Conservation (phyloP, 495 filamentous ascomycete genomes). For the Gamarada debralockiae region DNA sequence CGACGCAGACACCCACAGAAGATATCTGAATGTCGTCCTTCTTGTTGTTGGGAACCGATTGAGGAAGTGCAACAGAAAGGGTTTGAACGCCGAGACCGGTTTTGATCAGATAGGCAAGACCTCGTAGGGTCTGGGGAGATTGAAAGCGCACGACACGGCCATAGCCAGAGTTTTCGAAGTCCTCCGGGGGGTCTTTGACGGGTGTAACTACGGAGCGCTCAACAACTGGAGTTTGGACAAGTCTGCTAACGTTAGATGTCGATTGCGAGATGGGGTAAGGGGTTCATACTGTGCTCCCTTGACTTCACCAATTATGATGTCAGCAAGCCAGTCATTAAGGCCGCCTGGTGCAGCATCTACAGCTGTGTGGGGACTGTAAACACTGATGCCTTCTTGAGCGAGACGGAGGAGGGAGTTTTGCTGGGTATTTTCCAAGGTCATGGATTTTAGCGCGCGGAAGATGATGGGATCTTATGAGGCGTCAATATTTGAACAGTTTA, state of each 20-base stretch:
- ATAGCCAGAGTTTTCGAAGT: conserved; percentile 66
- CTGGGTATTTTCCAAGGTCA: conserved; percentile 81
- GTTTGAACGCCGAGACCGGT: conserved; percentile 53
- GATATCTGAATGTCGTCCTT: conserved; percentile 48
- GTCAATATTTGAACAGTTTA: conserved; percentile 10
- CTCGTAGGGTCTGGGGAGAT: conserved; percentile 29
- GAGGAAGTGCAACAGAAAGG: conserved; percentile 67
- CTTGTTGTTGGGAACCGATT: conserved; percentile 41
- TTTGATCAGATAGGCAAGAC: conserved; percentile 40
- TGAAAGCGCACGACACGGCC: conserved; percentile 68
- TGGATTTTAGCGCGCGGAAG: conserved; percentile 82
- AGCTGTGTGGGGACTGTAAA: conserved; percentile 94
- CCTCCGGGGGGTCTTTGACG: conserved; percentile 18
- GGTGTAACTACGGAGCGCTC: conserved; percentile 15
- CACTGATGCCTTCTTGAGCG: conserved; percentile 84
- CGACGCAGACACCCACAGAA: conserved; percentile 72
- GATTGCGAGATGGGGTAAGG: neutral
- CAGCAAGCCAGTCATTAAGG: conserved; percentile 91
- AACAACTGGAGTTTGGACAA: neutral
- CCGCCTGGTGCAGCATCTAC: conserved; percentile 85
- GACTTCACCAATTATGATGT: conserved; percentile 58
- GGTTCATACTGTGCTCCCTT: neutral
- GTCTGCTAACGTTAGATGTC: neutral
- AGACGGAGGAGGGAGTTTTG: conserved; percentile 80
- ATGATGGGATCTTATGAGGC: conserved; percentile 78